Evolutionary conservation across 169 alveolate genomes (phyloP), one percentile per base, ranked within the genome.

Genomic region (Sarcocystis neurona): DNA sequence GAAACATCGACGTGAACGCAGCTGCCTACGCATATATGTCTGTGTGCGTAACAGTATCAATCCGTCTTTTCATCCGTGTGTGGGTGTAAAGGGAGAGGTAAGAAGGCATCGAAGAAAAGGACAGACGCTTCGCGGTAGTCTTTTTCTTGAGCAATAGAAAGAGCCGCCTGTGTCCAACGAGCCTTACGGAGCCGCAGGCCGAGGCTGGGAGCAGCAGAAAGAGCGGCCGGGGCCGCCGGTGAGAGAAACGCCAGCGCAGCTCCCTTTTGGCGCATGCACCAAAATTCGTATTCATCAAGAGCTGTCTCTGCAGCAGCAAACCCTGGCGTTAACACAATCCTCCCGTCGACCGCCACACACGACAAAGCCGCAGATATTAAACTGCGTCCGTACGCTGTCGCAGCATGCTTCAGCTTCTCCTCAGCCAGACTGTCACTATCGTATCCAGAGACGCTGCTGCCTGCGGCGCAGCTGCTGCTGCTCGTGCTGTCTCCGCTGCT

Each of bases 241-340:
- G 82, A 72, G 30, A 72, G 82, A 56, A 72, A 72, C n/a, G 82
- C 8, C 48, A 72, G 82, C 30, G 82, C 27, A 6, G 82, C 82
- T 39, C 46, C 82, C 34, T 72, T 72, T 34, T 39, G 20, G 50
- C 56, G 82, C 82, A 72, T 72, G 56, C 82, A 72, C 58, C 23
- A 32, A 34, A 72, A 32, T 39, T 72, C 82, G 27, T 39, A 72
- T 44, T 72, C 82, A 56, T 72, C 82, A 32, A 39, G 58, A n/a
- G n/a, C n/a, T n/a, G n/a, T n/a, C n/a, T n/a, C n/a, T n/a, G n/a
- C n/a, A n/a, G n/a, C n/a, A n/a, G n/a, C n/a, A n/a, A n/a, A n/a
- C n/a, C n/a, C n/a, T n/a, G n/a, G n/a, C 18, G 56, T 39, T 12
- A 48, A 15, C n/a, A 72, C 82, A 34, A 72, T 18, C 23, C 82